These are phyloP conservation scores for Fusarium sp. DNA, from an alignment of 2,329 filamentous ascomycete genomes.

Conservation along the genomic window DNA sequence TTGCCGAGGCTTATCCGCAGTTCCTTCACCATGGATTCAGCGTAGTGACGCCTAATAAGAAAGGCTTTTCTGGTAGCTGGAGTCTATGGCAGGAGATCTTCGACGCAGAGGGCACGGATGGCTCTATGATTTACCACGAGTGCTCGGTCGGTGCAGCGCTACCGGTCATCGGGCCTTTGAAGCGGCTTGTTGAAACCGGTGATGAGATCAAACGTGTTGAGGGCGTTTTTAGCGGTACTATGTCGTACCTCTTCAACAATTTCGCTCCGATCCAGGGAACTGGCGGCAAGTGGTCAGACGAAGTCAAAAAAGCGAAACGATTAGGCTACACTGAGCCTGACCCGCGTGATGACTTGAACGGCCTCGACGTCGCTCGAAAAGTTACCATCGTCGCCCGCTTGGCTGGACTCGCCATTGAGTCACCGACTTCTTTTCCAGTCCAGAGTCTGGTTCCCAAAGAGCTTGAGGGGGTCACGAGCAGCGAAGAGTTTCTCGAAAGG, in stretches of 20 bases:
- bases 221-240: conserved; percentile 96
- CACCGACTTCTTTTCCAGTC: conserved; percentile 89
- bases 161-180: conserved; percentile 90
- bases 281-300: conserved; percentile 87
- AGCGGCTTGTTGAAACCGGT: conserved; percentile 93
- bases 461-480: conserved; percentile 78
- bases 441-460: conserved; percentile 91
- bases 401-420: conserved; percentile 83
- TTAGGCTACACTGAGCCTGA: conserved; percentile 93
- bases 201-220: conserved; percentile 92
- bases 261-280: conserved; percentile 83
- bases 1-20: conserved; percentile 83
- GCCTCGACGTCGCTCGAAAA: conserved; percentile 92
- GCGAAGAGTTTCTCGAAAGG: conserved; percentile 85
- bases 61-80: conserved; percentile 87
- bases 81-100: conserved; percentile 91
- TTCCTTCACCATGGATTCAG: conserved; percentile 86
- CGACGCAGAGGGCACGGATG: conserved; percentile 72
- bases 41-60: conserved; percentile 97
- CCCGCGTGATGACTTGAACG: conserved; percentile 85
- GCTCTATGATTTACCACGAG: conserved; percentile 92
- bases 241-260: conserved; percentile 98
- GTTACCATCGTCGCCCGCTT: conserved; percentile 91
- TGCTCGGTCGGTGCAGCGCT: conserved; percentile 92
- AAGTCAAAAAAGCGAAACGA: conserved; percentile 90